Evolutionary conservation across 2,329 filamentous ascomycete genomes (phyloP), one percentile per base, ranked within the genome.

Genomic region (Beauveria sp.): DNA sequence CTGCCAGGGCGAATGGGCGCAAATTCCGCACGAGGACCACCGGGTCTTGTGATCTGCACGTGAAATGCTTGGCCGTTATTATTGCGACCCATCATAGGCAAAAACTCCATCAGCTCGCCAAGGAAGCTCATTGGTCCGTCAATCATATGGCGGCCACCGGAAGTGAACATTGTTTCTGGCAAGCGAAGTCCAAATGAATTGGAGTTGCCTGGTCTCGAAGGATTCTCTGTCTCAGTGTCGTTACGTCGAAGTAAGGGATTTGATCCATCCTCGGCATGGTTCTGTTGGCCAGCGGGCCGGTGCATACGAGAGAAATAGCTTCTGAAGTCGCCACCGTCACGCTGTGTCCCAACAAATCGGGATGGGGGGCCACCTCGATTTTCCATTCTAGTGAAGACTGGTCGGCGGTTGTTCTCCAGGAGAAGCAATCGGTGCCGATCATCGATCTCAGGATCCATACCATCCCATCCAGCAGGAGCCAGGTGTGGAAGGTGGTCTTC

Each of bases 201-300:
- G n/a, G 78, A 73, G 34, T 82, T 75, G 44, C 75, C 72, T 50
- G 76, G 75, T 53, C 82, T 82, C 56, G 82, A 78, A 9, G 79
- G 69, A 40, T 69, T 69, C 20, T 85, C 80, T 61, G 76, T 75
- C 26, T 70, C 72, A 28, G 74, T 68, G 24, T 77, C 75, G 53
- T 70, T 73, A 51, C 90, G 87, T 65, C 92, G 88, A 59, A 97
- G 84, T 14, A 97, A 80, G 48, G 93, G 93, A 69, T 97, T 97
- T 24, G 86, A 81, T 3, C 91, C 92, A 70, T 97, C 92, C 65
- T 96, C 91, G 40, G 83, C 80, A 30, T 80, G 80, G 22, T 40
- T 46, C 57, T 83, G 76, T 37, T 82, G 77, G 22, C 76, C 77
- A 52, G 79, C 79, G 58, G 81, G 73, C 61, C 84, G 79, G 67